Conservation (phyloP, 2,329 filamentous ascomycete genomes). For the Cercospora canescens region DNA sequence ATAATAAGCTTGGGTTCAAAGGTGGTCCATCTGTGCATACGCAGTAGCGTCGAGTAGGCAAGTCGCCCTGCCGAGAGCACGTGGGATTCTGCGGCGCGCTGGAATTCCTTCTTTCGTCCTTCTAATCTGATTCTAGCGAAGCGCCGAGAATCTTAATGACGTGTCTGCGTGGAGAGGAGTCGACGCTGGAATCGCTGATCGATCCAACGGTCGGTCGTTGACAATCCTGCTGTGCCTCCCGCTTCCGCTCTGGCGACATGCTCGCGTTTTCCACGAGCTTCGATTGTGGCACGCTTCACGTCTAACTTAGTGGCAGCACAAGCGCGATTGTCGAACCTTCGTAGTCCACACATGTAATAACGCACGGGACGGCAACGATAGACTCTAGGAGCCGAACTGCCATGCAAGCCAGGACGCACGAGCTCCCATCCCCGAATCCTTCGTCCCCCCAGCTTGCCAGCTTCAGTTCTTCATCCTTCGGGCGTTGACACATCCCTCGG, state of each 20-base stretch:
- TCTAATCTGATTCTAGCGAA: neutral
- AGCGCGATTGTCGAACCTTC: neutral
- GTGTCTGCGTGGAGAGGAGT: neutral
- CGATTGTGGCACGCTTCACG: neutral
- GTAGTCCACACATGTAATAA: neutral
- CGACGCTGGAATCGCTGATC: neutral
- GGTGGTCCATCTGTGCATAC: neutral
- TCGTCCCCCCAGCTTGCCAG: neutral
- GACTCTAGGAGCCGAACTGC: neutral
- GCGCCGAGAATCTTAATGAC: neutral
- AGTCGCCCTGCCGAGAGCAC: neutral
- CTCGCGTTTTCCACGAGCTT: neutral
- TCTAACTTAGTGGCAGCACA: neutral
- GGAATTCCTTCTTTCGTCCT: neutral
- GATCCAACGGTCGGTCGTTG: neutral
- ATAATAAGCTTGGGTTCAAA: neutral
- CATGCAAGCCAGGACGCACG: conserved; percentile 1
- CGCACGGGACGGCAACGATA: neutral
- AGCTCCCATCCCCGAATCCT: conserved; percentile 1
- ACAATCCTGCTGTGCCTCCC: neutral
- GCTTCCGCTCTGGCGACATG: neutral
- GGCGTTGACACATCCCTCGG: neutral
- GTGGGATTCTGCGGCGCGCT: neutral
- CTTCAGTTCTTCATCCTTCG: neutral
- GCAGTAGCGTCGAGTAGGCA: neutral